Percentiles rank a stretch among this genome's conserved stretches.
Conservation (phyloP, 768 basidiomycete genomes). For the Boletellus sp. region DNA sequence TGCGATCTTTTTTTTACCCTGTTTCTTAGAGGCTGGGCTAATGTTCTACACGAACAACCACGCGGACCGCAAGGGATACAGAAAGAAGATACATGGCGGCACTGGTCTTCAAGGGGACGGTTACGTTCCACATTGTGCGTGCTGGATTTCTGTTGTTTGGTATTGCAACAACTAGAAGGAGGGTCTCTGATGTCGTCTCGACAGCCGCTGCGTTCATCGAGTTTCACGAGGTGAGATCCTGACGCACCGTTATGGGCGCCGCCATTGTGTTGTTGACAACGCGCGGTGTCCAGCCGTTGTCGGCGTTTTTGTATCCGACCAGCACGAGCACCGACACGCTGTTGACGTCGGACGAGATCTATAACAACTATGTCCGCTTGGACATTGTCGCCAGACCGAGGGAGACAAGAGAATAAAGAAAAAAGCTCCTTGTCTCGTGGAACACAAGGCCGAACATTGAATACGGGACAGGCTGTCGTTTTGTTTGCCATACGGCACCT, state of each 20-base stretch:
- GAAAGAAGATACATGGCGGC: slow-evolving; percentile 75
- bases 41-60: slow-evolving; percentile 72
- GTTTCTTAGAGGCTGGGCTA: slow-evolving; percentile 56
- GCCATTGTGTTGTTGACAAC: not conserved
- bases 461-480: no score
- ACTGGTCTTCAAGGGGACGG: slow-evolving; percentile 57
- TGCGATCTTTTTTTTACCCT: not conserved
- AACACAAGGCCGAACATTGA: no score
- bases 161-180: no score
- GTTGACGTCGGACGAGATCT: slow-evolving; percentile 65
- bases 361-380: slow-evolving; percentile 65
- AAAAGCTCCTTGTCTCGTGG: no score
- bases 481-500: no score
- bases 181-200: not conserved
- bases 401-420: slow-evolving; percentile 10
- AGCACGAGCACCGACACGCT: slow-evolving; percentile 57
- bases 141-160: not conserved
- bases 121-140: slow-evolving; percentile 55
- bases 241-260: not conserved
- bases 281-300: slow-evolving; percentile 41
- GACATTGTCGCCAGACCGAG: slow-evolving; percentile 39
- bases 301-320: slow-evolving; percentile 62
- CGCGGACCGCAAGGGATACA: slow-evolving; percentile 43
- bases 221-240: slow-evolving; percentile 53
- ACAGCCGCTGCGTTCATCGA: slow-evolving; percentile 64